Base-by-base conservation (phyloP, 1,139 yeast species). In the Diutina rugosa region DNA sequence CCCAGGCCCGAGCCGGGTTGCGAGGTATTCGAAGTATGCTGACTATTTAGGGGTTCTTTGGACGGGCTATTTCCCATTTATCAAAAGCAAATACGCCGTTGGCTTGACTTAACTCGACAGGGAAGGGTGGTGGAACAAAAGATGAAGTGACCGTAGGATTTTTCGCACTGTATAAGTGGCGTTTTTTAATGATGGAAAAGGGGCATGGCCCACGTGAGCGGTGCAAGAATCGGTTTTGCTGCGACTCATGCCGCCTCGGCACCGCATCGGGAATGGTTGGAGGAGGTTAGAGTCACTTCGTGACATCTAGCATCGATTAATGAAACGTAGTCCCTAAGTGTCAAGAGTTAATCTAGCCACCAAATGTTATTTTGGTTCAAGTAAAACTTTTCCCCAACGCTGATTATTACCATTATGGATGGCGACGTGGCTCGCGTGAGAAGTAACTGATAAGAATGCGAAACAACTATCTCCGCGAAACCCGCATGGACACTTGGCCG, bases 21-120 rank as follows among this genome's bases (percentile, higher is more conserved):
- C 28, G 53, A 49, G 44, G 53, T 49, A 47, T 47, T 47, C 53
- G 53, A 49, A 32, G 53, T 18, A 49, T 49, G 51, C 51, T 47
- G 53, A 32, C 53, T 49, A 29, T 49, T 26, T 49, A 49, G 53
- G 53, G 53, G 53, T 30, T 49, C 53, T 49, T 49, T 49, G 53
- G 53, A 49, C 32, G 53, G 53, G 53, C 21, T 49, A 49, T 49
- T 49, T 49, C 53, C 53, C 53, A 49, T 49, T 49, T 35, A 35
- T 35, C 41, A 35, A 35, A 35, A 35, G 41, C 49, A 45, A 45
- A 45, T 21, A 30, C 14, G 49, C 41, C 41, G 41, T 10, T 10
- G 41, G 41, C 41, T 35, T 35, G 14, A 35, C 41, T 35, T 35
- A 35, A 35, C 41, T 35, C 41, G 41, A 35, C 41, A 35, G 41